Conservation (phyloP, 73 alveolate genomes). For the Paramecium tetraurelia region DNA sequence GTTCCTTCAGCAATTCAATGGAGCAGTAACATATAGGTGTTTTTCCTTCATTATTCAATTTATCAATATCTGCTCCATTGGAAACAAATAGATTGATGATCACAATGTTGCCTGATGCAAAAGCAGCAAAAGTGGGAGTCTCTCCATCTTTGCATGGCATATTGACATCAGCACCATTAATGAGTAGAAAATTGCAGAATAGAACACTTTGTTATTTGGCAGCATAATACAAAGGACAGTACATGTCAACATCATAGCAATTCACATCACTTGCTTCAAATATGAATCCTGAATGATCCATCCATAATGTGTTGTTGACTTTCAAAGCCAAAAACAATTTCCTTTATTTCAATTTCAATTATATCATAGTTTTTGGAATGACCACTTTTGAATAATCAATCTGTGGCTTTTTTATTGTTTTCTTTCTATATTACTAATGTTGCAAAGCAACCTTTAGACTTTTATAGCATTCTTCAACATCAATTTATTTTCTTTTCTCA, state of each 20-base stretch:
- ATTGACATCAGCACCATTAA: constrained; percentile 21
- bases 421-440: background rate
- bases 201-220: background rate
- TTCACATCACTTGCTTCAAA: constrained; percentile 15
- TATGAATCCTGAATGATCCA: constrained; percentile 24
- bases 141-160: constrained; percentile 41
- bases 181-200: background rate
- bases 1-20: background rate
- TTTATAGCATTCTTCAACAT: constrained; percentile 23
- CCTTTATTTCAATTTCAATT: constrained; percentile 20
- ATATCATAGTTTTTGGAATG: constrained; percentile 2
- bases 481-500: background rate
- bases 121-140: constrained; percentile 43
- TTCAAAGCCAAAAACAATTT: constrained; percentile 11
- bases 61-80: constrained; percentile 26
- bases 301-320: background rate
- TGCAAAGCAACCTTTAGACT: background rate
- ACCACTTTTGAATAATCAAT: background rate
- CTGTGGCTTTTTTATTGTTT: background rate
- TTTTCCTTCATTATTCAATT: constrained; percentile 14
- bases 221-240: constrained; percentile 24
- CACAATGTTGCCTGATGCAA: background rate
- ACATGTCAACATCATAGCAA: constrained; percentile 27
- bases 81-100: background rate
- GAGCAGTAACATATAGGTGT: constrained; percentile 29